Conservation (phyloP, 2,329 filamentous ascomycete species). For the Talaromyces rugulosus region DNA sequence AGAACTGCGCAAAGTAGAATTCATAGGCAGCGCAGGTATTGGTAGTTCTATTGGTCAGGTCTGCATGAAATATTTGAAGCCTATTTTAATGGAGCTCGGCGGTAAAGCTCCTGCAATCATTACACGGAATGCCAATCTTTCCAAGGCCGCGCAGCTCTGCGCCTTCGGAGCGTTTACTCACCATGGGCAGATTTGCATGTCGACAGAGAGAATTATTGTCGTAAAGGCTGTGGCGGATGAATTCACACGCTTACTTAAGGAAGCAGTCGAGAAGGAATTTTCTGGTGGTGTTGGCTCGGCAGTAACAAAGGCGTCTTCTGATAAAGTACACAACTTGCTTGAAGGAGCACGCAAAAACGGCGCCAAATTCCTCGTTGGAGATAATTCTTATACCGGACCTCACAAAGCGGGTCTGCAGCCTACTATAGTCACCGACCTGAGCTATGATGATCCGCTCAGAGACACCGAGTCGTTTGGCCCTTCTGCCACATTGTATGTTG, state of each 20-base stretch:
- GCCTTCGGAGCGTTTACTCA: conserved; percentile 55
- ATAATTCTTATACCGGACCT: conserved; percentile 1
- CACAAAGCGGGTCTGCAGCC: conserved; percentile 44
- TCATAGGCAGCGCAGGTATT: conserved; percentile 42
- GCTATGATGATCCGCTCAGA: conserved; percentile 55
- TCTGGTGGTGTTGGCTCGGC: not conserved
- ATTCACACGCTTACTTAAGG: not conserved
- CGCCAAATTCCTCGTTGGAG: conserved; percentile 1
- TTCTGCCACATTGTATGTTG: conserved; percentile 58
- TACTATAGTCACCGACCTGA: conserved; percentile 60
- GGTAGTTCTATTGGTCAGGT: conserved; percentile 38
- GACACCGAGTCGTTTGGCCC: conserved; percentile 65
- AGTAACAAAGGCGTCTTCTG: not conserved
- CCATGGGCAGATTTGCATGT: conserved; percentile 62
- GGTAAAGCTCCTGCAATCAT: conserved; percentile 46
- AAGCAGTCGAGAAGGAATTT: not conserved
- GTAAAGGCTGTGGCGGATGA: conserved; percentile 33
- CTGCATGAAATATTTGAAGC: conserved; percentile 42
- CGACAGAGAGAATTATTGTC: conserved; percentile 61
- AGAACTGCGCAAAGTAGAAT: conserved; percentile 40
- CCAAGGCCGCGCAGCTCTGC: conserved; percentile 38
- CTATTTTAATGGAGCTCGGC: conserved; percentile 46
- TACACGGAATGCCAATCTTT: conserved; percentile 43
- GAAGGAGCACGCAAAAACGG: not conserved
- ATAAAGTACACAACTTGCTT: not conserved